Conservation (phyloP, 108 stramenopile genomes). For the Heterococcus sp. region DNA sequence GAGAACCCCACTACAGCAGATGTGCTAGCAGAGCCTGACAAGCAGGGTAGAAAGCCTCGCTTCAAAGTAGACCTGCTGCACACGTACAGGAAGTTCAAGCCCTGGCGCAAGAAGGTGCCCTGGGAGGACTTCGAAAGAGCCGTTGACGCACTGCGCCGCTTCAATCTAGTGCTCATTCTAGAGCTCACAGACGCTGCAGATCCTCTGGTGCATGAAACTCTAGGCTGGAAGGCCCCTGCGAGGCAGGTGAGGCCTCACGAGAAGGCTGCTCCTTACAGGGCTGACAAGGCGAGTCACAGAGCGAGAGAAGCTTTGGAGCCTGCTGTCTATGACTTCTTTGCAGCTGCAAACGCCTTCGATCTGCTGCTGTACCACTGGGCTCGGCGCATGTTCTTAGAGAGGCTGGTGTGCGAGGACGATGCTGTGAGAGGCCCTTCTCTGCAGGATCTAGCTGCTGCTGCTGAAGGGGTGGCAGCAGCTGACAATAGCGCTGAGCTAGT, state of each 20-base stretch:
- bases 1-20: slow-evolving; percentile 1
- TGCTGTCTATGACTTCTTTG: slow-evolving; percentile 3
- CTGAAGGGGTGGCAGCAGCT: not conserved
- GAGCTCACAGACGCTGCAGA: slow-evolving; percentile 44
- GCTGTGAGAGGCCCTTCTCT: not conserved
- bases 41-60: not conserved
- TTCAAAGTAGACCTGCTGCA: not conserved
- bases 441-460: not conserved
- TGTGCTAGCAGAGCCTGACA: slow-evolving; percentile 3
- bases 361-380: slow-evolving; percentile 51
- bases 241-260: slow-evolving; percentile 4
- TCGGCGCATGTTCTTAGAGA: slow-evolving; percentile 48
- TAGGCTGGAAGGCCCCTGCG: slow-evolving; percentile 38
- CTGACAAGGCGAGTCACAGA: slow-evolving; percentile 14
- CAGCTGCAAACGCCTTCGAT: slow-evolving; percentile 41
- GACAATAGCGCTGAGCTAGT: not conserved
- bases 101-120: slow-evolving; percentile 5
- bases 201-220: slow-evolving; percentile 18
- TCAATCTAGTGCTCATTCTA: slow-evolving; percentile 42
- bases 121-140: slow-evolving; percentile 34
- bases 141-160: slow-evolving; percentile 12
- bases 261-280: not conserved
- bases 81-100: slow-evolving; percentile 13
- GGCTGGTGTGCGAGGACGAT: slow-evolving; percentile 11
- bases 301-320: slow-evolving; percentile 11